Evolutionary conservation across 306 rosid genomes (phyloP).

Genomic region (Leucaena leucocephala): DNA sequence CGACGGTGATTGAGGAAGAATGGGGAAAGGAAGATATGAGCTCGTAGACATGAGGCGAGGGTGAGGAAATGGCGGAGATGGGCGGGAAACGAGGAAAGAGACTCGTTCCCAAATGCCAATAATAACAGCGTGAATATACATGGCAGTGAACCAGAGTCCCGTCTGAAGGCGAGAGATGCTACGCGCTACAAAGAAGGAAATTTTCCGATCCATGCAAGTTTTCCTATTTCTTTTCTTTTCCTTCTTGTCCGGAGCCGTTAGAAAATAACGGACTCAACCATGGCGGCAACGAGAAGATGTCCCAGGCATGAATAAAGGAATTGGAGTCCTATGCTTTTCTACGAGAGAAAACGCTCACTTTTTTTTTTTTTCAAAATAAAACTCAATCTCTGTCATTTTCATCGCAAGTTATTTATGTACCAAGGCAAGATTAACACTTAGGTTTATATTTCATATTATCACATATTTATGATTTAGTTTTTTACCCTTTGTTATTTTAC

Average conservation of each 20-base stretch:
- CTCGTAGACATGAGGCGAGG: neutral
- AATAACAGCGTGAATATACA: neutral
- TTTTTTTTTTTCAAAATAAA: no score
- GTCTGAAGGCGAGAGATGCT: neutral
- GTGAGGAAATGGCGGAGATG: neutral
- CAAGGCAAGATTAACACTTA: no score
- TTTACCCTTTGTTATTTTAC: no score
- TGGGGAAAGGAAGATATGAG: neutral
- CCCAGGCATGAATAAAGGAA: no score
- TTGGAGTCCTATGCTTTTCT: no score
- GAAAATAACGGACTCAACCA: neutral
- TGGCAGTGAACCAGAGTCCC: neutral
- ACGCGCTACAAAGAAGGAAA: neutral
- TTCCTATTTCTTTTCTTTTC: neutral
- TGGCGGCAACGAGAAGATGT: no score
- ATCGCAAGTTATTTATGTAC: no score
- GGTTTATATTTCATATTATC: no score
- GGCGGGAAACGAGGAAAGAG: conserved; percentile 24
- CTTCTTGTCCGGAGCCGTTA: neutral
- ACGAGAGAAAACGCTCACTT: no score
- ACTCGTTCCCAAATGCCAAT: neutral
- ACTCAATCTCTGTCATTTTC: no score
- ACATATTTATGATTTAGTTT: no score
- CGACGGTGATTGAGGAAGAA: neutral
- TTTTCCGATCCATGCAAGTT: neutral